Evolutionary conservation across 2,329 filamentous ascomycete genomes (phyloP), one percentile per base, ranked within the genome.

Genomic region (Cladosporium oxysporum): DNA sequence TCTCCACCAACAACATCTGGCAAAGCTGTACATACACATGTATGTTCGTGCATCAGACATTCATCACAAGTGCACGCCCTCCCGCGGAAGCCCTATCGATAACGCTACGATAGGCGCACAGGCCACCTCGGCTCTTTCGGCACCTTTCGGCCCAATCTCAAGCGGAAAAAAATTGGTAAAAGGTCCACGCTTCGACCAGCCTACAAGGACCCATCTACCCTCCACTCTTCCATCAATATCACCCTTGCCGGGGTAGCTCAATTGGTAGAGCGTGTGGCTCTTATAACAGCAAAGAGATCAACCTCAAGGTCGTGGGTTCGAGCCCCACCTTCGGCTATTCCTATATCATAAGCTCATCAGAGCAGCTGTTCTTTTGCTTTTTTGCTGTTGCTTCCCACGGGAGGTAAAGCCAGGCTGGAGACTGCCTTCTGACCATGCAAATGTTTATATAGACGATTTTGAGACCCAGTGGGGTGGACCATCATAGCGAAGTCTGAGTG

Each of bases 241-340:
- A 50, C 58, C 58, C 49, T 52, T 37, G 80, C 80, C 76, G 76
- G 80, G 79, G 78, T 82, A 82, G 80, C 80, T 82, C 80, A 82
- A 82, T 82, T 79, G 80, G 80, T 79, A 82, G 80, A 82, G 80
- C 80, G 80, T 82, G 80, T 80, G 80, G 79, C 80, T 82, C 80
- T 82, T 83, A 83, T 18, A 62, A 62, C 16, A 35, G 41, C 37
- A 50, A 53, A 62, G 60, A 62, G 60, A 62, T 60, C 41, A 77
- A 70, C 67, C 69, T 70, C 68, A 70, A 70, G 69, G 69, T 69
- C 68, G 69, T 64, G 69, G 69, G 69, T 70, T 68, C 69, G 68
- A 69, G 67, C 70, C 69, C 69, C 69, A 65, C 69, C 69, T 71
- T 71, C 69, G 69, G 69, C 69, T 71, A 67, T 71, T 71, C 69